Conservation (phyloP, 2,329 filamentous ascomycete species). For the Triangularia verruculosa region DNA sequence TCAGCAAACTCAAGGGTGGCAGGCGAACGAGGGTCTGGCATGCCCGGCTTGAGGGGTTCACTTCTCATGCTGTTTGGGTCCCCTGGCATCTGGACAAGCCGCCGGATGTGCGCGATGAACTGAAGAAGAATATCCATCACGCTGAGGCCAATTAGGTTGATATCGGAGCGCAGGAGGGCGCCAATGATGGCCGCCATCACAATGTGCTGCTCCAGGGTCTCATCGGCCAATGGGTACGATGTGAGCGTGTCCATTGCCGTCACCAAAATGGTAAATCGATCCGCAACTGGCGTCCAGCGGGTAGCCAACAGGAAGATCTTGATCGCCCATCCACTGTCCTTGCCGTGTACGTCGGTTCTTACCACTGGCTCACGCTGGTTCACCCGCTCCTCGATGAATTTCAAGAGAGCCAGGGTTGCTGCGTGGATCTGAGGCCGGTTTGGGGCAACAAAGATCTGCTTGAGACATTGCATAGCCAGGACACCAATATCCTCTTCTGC, state of each 20-base stretch:
- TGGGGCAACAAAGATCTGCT: constrained; percentile 79
- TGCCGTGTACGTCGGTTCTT: constrained; percentile 42
- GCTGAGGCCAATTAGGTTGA: constrained; percentile 92
- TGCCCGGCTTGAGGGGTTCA: constrained; percentile 27
- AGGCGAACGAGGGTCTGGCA: constrained; percentile 30
- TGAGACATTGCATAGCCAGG: constrained; percentile 79
- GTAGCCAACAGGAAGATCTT: constrained; percentile 76
- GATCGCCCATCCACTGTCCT: constrained; percentile 71
- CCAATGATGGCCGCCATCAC: constrained; percentile 75
- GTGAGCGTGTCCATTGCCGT: constrained; percentile 75
- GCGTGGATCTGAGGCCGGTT: constrained; percentile 78
- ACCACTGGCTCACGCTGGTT: constrained; percentile 53
- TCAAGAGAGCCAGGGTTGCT: constrained; percentile 70
- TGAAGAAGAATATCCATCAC: constrained; percentile 92
- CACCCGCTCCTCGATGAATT: constrained; percentile 66
- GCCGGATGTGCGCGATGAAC: constrained; percentile 77
- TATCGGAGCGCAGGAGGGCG: constrained; percentile 77
- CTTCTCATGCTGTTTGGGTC: constrained; percentile 34
- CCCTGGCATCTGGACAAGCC: constrained; percentile 65
- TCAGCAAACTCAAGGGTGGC: constrained; percentile 34
- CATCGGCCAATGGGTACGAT: constrained; percentile 64
- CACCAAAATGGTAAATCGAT: constrained; percentile 86
- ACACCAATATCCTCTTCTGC: constrained; percentile 87
- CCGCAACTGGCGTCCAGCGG: constrained; percentile 88
- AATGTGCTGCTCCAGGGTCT: constrained; percentile 69